Percentiles rank a stretch among this genome's conserved stretches.
These are phyloP conservation scores for Lasiodiplodia gonubiensis DNA, from an alignment of 2,329 filamentous ascomycete species.

Conservation along the genomic window DNA sequence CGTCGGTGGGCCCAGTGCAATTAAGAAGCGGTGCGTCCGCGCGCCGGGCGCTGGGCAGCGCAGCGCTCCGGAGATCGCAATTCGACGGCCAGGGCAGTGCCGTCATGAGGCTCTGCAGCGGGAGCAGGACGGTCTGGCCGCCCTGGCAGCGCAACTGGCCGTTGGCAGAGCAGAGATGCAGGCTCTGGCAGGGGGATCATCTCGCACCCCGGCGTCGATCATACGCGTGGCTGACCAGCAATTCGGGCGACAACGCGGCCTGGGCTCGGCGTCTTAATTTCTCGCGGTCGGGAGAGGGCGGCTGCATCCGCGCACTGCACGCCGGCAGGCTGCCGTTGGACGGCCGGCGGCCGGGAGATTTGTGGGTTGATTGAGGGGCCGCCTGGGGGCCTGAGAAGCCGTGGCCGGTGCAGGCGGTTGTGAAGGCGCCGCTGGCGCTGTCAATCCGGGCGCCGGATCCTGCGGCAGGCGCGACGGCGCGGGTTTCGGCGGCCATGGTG, in stretches of 20 bases:
- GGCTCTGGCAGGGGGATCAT: constrained; percentile 16
- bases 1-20: constrained; percentile 17
- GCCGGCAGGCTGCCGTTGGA: constrained; percentile 9
- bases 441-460: neutral
- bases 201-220: constrained; percentile 24
- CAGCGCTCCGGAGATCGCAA: constrained; percentile 8
- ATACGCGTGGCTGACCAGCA: constrained; percentile 25
- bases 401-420: constrained; percentile 8
- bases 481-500: neutral
- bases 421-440: neutral
- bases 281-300: neutral
- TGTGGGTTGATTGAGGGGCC: constrained; percentile 13
- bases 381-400: constrained; percentile 18
- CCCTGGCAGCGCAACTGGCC: neutral
- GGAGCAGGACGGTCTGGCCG: neutral
- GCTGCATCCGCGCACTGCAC: constrained; percentile 8
- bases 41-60: constrained; percentile 3
- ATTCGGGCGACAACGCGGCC: constrained; percentile 19
- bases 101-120: constrained; percentile 5
- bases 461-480: neutral
- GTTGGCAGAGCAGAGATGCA: neutral
- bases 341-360: constrained; percentile 11
- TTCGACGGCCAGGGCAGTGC: neutral
- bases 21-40: constrained; percentile 15
- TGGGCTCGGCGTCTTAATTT: constrained; percentile 1